These are phyloP conservation scores for Picochlorum sp. DNA, from an alignment of 139 green algal species.

Conservation along the genomic window DNA sequence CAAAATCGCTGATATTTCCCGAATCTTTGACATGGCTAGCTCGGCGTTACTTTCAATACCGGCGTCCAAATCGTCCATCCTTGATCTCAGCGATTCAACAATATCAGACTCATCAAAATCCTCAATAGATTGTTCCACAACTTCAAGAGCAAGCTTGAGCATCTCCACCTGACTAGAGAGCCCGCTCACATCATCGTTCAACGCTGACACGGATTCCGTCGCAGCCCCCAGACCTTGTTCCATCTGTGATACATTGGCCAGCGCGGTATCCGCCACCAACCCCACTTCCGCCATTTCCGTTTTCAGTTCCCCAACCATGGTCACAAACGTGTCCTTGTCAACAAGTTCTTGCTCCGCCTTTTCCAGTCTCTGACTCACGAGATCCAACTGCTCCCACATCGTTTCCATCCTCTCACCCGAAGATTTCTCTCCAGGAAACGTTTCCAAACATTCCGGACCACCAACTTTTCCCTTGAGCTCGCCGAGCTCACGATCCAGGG, in stretches of 20 bases:
- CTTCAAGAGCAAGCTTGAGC: neutral
- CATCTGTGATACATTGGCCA: neutral
- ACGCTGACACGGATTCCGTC: neutral
- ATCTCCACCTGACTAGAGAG: neutral
- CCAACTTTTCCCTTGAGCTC: neutral
- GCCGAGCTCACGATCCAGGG: neutral
- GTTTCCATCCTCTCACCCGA: neutral
- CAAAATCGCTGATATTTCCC: neutral
- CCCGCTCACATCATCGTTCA: neutral
- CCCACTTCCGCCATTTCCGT: neutral
- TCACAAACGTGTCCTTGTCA: neutral
- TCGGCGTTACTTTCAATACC: neutral
- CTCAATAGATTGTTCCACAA: conserved; percentile 4
- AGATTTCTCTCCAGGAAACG: neutral
- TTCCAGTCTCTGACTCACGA: neutral
- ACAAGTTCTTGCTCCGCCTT: neutral
- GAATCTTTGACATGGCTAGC: neutral
- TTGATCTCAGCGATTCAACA: neutral
- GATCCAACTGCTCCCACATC: neutral
- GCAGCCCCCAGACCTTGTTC: neutral
- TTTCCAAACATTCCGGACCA: neutral
- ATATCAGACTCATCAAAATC: neutral
- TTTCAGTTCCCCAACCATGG: neutral
- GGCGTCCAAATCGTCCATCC: conserved; percentile 1
- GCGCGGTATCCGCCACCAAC: neutral